These are phyloP conservation scores for Saccharomycopsis fermentans DNA, from an alignment of 805 yeast species.

Conservation along the genomic window DNA sequence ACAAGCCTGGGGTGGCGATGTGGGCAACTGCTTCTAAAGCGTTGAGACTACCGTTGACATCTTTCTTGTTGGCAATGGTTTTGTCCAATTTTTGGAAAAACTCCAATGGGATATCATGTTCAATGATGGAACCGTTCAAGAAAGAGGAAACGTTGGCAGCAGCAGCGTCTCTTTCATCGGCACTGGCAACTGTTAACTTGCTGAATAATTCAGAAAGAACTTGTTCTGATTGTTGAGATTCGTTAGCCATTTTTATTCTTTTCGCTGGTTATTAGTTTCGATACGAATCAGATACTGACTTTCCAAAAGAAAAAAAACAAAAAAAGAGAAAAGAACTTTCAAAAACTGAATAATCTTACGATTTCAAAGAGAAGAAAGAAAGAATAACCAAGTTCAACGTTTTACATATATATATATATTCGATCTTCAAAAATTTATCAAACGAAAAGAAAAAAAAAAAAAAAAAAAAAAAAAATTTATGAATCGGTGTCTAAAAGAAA, in stretches of 20 bases:
- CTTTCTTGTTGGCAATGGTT: conserved; percentile 76
- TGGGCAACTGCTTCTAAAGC: conserved; percentile 78
- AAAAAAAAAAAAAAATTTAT: neutral
- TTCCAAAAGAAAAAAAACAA: neutral
- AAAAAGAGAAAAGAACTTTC: too few species aligned
- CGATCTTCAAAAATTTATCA: neutral
- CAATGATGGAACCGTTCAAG: conserved; percentile 93
- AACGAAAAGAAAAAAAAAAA: conserved; percentile 1
- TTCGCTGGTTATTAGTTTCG: neutral
- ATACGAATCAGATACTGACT: neutral
- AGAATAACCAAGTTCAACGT: too few species aligned
- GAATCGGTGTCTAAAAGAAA: neutral
- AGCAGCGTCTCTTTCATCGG: conserved; percentile 75
- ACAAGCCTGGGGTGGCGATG: conserved; percentile 72
- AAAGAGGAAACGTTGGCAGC: conserved; percentile 86
- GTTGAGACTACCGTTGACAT: conserved; percentile 49
- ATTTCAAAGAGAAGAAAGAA: too few species aligned
- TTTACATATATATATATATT: neutral
- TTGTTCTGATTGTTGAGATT: conserved; percentile 41
- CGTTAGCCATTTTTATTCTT: conserved; percentile 16
- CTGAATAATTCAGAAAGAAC: conserved; percentile 90
- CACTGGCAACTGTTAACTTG: conserved; percentile 81
- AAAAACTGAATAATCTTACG: too few species aligned
- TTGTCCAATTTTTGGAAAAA: conserved; percentile 72
- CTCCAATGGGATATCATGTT: conserved; percentile 92